Evolutionary conservation across 768 basidiomycete genomes (phyloP).

Genomic region (Suillus brevipes): DNA sequence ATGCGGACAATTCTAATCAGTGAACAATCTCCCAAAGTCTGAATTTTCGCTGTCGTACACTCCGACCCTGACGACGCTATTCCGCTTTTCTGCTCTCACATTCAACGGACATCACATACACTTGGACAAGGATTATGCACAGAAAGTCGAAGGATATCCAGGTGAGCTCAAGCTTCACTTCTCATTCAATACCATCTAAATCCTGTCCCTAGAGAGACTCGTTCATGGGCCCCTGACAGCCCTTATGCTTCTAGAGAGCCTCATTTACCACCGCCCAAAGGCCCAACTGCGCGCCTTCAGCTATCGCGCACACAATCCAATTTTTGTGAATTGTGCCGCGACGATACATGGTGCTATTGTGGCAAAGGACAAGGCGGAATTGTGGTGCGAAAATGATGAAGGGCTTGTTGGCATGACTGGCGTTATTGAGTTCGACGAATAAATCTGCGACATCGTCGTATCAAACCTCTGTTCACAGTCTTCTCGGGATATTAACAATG

Average conservation of each 20-base stretch:
- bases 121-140: constrained; percentile 74
- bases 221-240: constrained; percentile 85
- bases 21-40: constrained; percentile 48
- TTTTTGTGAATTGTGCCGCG: constrained; percentile 52
- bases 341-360: constrained; percentile 48
- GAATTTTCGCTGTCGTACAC: constrained; percentile 67
- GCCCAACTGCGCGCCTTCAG: constrained; percentile 53
- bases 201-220: constrained; percentile 57
- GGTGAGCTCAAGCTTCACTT: constrained; percentile 37
- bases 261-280: constrained; percentile 49
- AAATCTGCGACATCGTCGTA: neutral
- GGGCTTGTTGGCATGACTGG: constrained; percentile 73
- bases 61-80: constrained; percentile 71
- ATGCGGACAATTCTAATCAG: constrained; percentile 30
- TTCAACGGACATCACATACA: constrained; percentile 88
- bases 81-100: constrained; percentile 84
- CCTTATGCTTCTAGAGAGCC: constrained; percentile 70
- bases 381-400: constrained; percentile 62
- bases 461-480: neutral
- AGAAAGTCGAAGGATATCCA: constrained; percentile 66
- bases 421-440: constrained; percentile 26
- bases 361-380: constrained; percentile 36
- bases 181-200: constrained; percentile 3
- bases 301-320: constrained; percentile 68
- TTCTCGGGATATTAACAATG: neutral